Evolutionary conservation across 768 basidiomycete genomes (phyloP).

Genomic region (Bullera alba): DNA sequence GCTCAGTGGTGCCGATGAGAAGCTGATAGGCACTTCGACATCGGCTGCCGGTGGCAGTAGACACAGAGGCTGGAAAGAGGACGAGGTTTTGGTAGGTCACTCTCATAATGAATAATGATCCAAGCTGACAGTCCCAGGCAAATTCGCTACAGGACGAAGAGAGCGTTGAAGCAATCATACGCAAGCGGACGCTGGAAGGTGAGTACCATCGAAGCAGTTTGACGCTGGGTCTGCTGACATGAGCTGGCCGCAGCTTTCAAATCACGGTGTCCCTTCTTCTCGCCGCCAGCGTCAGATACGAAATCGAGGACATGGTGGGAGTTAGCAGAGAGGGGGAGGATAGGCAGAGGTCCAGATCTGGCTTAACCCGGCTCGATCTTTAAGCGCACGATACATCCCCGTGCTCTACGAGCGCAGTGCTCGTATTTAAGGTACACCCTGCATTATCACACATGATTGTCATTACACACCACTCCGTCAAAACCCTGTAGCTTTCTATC

Average conservation of each 20-base stretch:
- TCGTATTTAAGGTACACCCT: neutral
- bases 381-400: too few species aligned
- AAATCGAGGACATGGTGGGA: slow-evolving; percentile 38
- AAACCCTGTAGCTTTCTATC: neutral
- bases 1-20: slow-evolving; percentile 4
- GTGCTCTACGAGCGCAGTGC: too few species aligned
- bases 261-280: slow-evolving; percentile 41
- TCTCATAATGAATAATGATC: too few species aligned
- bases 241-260: slow-evolving; percentile 36
- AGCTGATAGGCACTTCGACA: slow-evolving; percentile 7
- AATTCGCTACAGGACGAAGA: slow-evolving; percentile 41
- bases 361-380: too few species aligned
- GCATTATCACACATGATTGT: neutral
- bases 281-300: slow-evolving; percentile 21
- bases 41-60: neutral
- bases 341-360: slow-evolving; percentile 30
- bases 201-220: slow-evolving; percentile 4
- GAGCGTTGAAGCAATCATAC: slow-evolving; percentile 40
- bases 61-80: slow-evolving; percentile 29
- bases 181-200: slow-evolving; percentile 44
- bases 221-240: neutral
- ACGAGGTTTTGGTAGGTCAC: slow-evolving; percentile 36
- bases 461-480: too few species aligned
- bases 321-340: slow-evolving; percentile 31
- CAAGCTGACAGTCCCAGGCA: slow-evolving; percentile 11